Evolutionary conservation across 2,329 filamentous ascomycete genomes (phyloP), one percentile per base, ranked within the genome.

Genomic region (Parascedosporium putredinis): DNA sequence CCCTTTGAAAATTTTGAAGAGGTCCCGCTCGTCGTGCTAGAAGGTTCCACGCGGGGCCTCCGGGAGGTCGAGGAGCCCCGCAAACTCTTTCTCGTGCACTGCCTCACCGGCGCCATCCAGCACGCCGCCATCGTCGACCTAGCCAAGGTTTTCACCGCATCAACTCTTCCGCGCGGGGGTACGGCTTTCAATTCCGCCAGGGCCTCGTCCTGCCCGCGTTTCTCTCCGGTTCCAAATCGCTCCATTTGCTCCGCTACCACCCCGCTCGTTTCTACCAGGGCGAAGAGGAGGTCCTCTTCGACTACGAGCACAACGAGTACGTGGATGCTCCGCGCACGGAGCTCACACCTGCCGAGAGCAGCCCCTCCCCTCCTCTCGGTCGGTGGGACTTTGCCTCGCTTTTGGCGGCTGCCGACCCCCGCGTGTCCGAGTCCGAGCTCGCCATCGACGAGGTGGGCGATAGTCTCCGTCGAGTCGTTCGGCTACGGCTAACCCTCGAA

Each of bases 1-100:
- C 56, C 55, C 10, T 58, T 58, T 46, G 45, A 53, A 40, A 58
- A 57, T 46, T 58, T 53, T 29, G 54, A 53, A n/a, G 55, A 58
- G n/a, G 55, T 57, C 1, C 38, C 47, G 8, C 47, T 50, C 8
- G 24, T 44, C 5, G 22, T 45, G 18, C 27, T 38, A 2, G 23
- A 25, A n/a, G 25, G 10, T 5, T 42, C 38, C 2, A 18, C 20
- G 1, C 7, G 18, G 3, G 47, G 47, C 5, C 44, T 50, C 24
- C 47, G 47, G 3, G 25, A 33, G 14, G 36, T 44, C 16, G 47
- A 50, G 36, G 38, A 50, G 25, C 38, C 36, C 4, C 38, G 47
- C 5, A 50, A 50, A 24, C 18, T 23, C 7, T 50, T 50, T 18
- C 18, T 50, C 6, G 38, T 50, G 1, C 47, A 44, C 27, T 50